These are phyloP conservation scores for Biscogniauxia sp. DNA, from an alignment of 2,329 filamentous ascomycete species.

Conservation along the genomic window DNA sequence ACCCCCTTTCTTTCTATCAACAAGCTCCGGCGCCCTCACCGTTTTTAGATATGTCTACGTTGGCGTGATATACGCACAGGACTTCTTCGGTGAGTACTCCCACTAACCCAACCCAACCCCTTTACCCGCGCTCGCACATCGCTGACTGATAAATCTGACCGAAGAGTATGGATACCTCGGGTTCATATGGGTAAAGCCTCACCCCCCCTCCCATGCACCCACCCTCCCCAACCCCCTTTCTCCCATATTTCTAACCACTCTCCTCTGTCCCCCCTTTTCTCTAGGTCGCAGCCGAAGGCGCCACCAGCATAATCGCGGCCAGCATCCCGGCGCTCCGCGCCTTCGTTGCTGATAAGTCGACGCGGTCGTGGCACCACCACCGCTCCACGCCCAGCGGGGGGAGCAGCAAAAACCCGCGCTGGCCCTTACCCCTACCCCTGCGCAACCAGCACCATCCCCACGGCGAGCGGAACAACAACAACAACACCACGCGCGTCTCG, in stretches of 20 bases:
- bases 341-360: slow-evolving; percentile 1
- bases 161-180: slow-evolving; percentile 8
- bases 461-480: too few relatives aligned
- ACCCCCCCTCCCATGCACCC: neutral
- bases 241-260: neutral
- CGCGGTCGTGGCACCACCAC: too few relatives aligned
- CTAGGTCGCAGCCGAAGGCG: slow-evolving; percentile 7
- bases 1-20: neutral
- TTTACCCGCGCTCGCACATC: neutral
- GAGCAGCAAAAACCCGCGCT: neutral
- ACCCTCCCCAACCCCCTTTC: too few relatives aligned
- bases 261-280: too few relatives aligned
- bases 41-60: slow-evolving; percentile 8
- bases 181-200: slow-evolving; percentile 2
- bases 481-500: too few relatives aligned
- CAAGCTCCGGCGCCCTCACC: slow-evolving; percentile 7
- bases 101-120: neutral
- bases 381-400: neutral
- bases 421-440: neutral
- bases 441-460: too few relatives aligned
- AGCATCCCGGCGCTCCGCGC: slow-evolving; percentile 8
- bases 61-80: neutral
- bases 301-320: slow-evolving; percentile 7
- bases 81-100: slow-evolving; percentile 6
- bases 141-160: neutral